These are phyloP conservation scores for Cladosporium phlei DNA, from an alignment of 2,329 filamentous ascomycete genomes.

Conservation along the genomic window DNA sequence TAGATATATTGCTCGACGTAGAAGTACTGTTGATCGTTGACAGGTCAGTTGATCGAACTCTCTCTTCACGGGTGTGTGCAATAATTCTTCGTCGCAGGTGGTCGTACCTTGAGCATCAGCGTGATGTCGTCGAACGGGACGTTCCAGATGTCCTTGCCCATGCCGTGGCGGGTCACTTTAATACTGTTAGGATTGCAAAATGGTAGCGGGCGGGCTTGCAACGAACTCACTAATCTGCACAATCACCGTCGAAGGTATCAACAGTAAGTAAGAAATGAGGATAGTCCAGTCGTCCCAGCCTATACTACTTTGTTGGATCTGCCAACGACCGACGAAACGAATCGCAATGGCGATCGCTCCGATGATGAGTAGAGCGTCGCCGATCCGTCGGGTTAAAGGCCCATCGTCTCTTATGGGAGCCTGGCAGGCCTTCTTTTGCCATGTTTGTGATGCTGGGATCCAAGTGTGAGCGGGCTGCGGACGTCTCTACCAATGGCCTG, in stretches of 20 bases:
- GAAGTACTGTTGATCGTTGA: neutral
- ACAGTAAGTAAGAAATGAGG: neutral
- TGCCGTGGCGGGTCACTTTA: neutral
- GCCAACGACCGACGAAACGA: neutral
- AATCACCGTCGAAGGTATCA: neutral
- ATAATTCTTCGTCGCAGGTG: neutral
- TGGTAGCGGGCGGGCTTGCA: neutral
- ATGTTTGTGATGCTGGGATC: neutral
- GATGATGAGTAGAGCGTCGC: neutral
- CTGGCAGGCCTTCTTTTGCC: constrained; percentile 1
- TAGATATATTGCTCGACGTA: too few species aligned
- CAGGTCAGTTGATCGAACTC: neutral
- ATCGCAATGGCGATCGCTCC: neutral
- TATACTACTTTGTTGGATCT: too few species aligned
- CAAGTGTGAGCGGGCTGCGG: neutral
- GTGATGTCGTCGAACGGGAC: too few species aligned
- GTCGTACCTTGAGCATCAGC: neutral
- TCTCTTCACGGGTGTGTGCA: neutral
- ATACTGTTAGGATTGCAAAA: neutral
- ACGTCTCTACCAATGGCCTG: neutral
- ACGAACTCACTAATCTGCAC: neutral
- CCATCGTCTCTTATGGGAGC: neutral
- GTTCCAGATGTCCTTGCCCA: too few species aligned
- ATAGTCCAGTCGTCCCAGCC: too few species aligned
- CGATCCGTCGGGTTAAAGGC: neutral